Evolutionary conservation across 208 protist genomes (phyloP).

Genomic region (Herpetomonas tarakana): DNA sequence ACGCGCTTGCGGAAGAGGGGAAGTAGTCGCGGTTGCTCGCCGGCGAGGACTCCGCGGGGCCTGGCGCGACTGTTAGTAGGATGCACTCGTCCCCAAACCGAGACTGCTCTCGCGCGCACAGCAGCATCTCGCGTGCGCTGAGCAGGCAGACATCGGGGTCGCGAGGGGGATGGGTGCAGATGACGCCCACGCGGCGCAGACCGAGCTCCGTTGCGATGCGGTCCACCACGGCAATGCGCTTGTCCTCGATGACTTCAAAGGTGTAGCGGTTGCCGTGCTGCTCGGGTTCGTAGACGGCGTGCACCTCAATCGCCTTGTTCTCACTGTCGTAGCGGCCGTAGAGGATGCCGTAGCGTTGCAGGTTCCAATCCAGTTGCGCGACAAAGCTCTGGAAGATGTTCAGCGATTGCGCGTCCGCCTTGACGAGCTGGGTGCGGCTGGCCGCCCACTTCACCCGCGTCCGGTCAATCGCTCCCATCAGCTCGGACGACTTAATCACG

Average conservation of each 20-base stretch:
- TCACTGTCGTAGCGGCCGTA: constrained; percentile 69
- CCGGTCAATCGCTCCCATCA: constrained; percentile 76
- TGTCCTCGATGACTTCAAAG: constrained; percentile 46
- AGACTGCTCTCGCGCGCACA: constrained; percentile 80
- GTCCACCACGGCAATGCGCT: constrained; percentile 42
- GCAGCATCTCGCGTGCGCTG: constrained; percentile 27
- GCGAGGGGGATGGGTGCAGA: constrained; percentile 78
- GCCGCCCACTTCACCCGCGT: constrained; percentile 74
- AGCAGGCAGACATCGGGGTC: constrained; percentile 36
- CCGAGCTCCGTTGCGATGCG: constrained; percentile 58
- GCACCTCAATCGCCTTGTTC: constrained; percentile 51
- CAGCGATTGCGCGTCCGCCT: constrained; percentile 59
- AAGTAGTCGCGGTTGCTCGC: neutral
- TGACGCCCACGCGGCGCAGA: constrained; percentile 71
- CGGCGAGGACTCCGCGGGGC: constrained; percentile 8
- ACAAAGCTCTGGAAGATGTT: constrained; percentile 89
- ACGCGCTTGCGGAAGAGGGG: neutral
- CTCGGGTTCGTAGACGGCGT: constrained; percentile 87
- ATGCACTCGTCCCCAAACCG: constrained; percentile 86
- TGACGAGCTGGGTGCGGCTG: constrained; percentile 71
- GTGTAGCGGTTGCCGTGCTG: constrained; percentile 57
- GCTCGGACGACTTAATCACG: constrained; percentile 40
- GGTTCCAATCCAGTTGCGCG: constrained; percentile 57
- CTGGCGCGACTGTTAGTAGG: constrained; percentile 73
- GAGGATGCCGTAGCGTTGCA: constrained; percentile 84